A percentile compares a stretch with the other conserved stretches of the same genome.
These are phyloP conservation scores for Cladophialophora exuberans DNA, from an alignment of 2,329 filamentous ascomycete genomes.

Conservation along the genomic window DNA sequence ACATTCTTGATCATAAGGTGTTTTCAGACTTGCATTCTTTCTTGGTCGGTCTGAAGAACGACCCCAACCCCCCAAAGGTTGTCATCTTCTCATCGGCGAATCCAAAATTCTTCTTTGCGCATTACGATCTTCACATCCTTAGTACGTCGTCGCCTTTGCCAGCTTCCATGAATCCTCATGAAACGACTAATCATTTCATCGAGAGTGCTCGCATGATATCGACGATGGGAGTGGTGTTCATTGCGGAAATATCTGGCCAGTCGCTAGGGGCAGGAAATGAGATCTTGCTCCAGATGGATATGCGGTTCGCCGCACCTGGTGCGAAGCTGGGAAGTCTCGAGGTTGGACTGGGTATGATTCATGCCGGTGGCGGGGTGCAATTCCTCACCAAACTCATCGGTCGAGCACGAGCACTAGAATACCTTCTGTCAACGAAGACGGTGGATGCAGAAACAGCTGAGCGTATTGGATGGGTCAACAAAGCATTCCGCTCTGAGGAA, in stretches of 20 bases:
- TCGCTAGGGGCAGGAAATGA: conserved; percentile 7
- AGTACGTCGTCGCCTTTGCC: conserved; percentile 1
- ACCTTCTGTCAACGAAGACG: conserved; percentile 9
- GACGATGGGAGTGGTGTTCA: conserved; percentile 6
- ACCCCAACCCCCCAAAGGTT: conserved; percentile 2
- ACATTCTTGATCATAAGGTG: conserved; percentile 5
- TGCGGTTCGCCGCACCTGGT: conserved; percentile 6
- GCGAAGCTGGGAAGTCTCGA: conserved; percentile 5
- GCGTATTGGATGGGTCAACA: conserved; percentile 13
- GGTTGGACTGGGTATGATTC: not conserved
- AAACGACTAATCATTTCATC: not conserved
- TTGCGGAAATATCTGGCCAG: conserved; percentile 7
- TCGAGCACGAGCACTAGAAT: conserved; percentile 6
- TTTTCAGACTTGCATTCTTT: conserved; percentile 7
- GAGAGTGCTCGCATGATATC: conserved; percentile 10
- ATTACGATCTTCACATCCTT: conserved; percentile 9
- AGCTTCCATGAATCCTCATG: not conserved
- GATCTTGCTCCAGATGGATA: conserved; percentile 14
- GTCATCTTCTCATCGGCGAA: conserved; percentile 15
- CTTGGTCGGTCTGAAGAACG: not conserved
- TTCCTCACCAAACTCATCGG: conserved; percentile 14
- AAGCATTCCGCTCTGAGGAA: not conserved
- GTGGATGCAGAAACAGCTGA: conserved; percentile 13
- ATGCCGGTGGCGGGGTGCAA: conserved; percentile 8
- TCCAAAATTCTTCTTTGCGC: conserved; percentile 12